These are phyloP conservation scores for Butyriboletus regius DNA, from an alignment of 1,284 basidiomycete species.

Conservation along the genomic window DNA sequence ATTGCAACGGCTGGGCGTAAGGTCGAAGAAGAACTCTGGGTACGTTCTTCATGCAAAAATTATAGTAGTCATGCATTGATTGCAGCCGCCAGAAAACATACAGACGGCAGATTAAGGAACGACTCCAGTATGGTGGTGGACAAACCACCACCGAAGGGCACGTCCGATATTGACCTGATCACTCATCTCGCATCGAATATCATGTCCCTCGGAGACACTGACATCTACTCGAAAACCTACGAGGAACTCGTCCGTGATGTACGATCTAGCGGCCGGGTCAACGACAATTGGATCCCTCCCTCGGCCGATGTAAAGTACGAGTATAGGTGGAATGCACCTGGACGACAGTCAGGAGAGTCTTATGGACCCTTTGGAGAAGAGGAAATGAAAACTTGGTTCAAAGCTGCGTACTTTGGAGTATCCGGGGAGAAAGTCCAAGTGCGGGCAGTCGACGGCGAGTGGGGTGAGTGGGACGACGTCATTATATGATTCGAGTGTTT, in stretches of 20 bases:
- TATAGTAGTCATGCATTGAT: not conserved
- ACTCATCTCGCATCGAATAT: slow-evolving; percentile 76
- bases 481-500: slow-evolving; percentile 35
- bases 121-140: slow-evolving; percentile 44
- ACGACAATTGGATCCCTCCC: slow-evolving; percentile 64
- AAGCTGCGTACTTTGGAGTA: slow-evolving; percentile 68
- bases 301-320: slow-evolving; percentile 70
- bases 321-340: slow-evolving; percentile 66
- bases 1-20: slow-evolving; percentile 74
- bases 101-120: slow-evolving; percentile 35
- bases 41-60: slow-evolving; percentile 24
- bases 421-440: slow-evolving; percentile 68
- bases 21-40: slow-evolving; percentile 56
- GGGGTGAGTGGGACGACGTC: slow-evolving; percentile 64
- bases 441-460: slow-evolving; percentile 55
- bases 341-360: slow-evolving; percentile 43
- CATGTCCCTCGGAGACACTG: slow-evolving; percentile 74
- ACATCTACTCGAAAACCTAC: slow-evolving; percentile 77
- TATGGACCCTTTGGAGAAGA: slow-evolving; percentile 74
- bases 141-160: slow-evolving; percentile 33
- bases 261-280: slow-evolving; percentile 61
- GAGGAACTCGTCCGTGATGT: slow-evolving; percentile 73
- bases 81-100: slow-evolving; percentile 20
- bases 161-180: slow-evolving; percentile 64
- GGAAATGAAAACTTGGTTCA: slow-evolving; percentile 68